A percentile compares a stretch with the other conserved stretches of the same genome.
These are phyloP conservation scores for Alternaria sp. DNA, from an alignment of 2,329 filamentous ascomycete species.

Conservation along the genomic window DNA sequence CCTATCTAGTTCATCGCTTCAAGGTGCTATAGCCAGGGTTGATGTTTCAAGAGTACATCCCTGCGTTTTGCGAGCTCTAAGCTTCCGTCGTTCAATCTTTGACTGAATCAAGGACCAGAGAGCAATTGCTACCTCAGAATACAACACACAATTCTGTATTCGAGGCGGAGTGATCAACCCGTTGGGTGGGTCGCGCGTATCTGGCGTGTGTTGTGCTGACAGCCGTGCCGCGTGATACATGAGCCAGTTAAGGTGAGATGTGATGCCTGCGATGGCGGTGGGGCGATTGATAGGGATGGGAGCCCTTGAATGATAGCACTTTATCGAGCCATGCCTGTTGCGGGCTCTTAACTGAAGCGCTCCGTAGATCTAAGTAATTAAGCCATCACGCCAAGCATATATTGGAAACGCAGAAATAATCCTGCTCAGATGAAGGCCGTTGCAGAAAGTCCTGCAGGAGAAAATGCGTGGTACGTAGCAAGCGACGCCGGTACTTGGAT, in stretches of 20 bases:
- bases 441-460: neutral
- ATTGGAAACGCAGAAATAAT: neutral
- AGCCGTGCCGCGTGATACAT: conserved; percentile 15
- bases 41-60: conserved; percentile 34
- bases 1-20: conserved; percentile 26
- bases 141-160: conserved; percentile 10
- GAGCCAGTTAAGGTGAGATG: conserved; percentile 15
- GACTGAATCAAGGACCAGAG: conserved; percentile 1
- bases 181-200: conserved; percentile 11
- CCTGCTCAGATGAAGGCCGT: neutral
- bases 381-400: neutral
- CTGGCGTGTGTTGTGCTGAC: conserved; percentile 24
- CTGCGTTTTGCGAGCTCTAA: conserved; percentile 17
- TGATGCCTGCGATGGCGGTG: conserved; percentile 19
- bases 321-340: neutral
- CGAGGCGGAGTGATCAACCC: conserved; percentile 4
- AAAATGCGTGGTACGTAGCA: conserved; percentile 2
- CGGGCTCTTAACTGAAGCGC: neutral
- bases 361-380: neutral
- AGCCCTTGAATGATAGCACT: conserved; percentile 3
- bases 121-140: neutral
- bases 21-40: conserved; percentile 32
- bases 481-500: conserved; percentile 15
- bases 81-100: conserved; percentile 5
- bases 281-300: conserved; percentile 4